Evolutionary conservation across 768 basidiomycete species (phyloP).

Genomic region (Cyathus striatus): DNA sequence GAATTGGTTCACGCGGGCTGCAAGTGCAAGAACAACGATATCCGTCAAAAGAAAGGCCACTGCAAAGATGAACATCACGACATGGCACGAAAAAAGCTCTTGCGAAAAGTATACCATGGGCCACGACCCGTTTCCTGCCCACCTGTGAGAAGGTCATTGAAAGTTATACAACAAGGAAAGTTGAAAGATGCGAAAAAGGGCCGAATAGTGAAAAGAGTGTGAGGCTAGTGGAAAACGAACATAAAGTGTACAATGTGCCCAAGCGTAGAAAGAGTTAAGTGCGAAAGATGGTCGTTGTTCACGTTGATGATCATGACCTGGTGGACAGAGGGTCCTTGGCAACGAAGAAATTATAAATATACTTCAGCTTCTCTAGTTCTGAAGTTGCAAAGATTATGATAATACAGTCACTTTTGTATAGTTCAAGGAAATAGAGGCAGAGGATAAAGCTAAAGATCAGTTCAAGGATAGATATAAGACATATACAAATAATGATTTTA

Average conservation of each 20-base stretch:
- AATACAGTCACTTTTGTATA: too few relatives aligned
- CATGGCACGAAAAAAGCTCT: conserved; percentile 2
- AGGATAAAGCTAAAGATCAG: background rate
- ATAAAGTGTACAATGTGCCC: too few relatives aligned
- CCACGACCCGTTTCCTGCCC: conserved; percentile 22
- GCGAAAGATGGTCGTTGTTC: too few relatives aligned
- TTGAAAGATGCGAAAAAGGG: too few relatives aligned
- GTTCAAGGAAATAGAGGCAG: background rate
- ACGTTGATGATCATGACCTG: too few relatives aligned
- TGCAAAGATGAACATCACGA: conserved; percentile 10
- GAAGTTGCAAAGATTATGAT: too few relatives aligned
- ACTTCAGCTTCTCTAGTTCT: too few relatives aligned
- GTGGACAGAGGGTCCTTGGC: too few relatives aligned
- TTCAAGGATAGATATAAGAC: conserved; percentile 7
- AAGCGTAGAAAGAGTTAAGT: too few relatives aligned
- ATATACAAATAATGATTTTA: background rate
- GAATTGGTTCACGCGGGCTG: conserved; percentile 49
- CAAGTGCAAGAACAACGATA: conserved; percentile 45
- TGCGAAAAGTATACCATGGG: conserved; percentile 21
- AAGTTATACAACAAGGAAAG: background rate
- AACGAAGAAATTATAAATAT: too few relatives aligned
- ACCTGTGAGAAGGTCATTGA: conserved; percentile 14
- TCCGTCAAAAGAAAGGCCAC: conserved; percentile 41
- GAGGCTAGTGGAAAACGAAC: too few relatives aligned
- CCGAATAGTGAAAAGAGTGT: too few relatives aligned